These are phyloP conservation scores for Plasmodium malariae DNA, from an alignment of 169 alveolate genomes.

Conservation along the genomic window DNA sequence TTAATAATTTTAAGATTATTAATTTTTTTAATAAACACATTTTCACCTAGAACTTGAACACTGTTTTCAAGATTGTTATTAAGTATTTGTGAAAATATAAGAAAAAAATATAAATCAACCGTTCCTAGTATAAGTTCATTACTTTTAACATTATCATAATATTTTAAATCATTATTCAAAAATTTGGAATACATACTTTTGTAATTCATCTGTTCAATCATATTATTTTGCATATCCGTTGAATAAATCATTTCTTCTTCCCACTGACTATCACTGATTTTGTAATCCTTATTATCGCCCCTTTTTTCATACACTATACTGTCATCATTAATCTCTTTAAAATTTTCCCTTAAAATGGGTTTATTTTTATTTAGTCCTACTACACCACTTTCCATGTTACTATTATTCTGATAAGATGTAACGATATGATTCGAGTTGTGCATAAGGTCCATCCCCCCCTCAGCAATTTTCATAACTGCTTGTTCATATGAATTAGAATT, in stretches of 20 bases:
- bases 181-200: slow-evolving; percentile 17
- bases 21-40: slow-evolving; percentile 48
- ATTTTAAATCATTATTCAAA: slow-evolving; percentile 21
- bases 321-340: too few relatives aligned
- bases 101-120: slow-evolving; percentile 53
- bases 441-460: too few relatives aligned
- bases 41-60: slow-evolving; percentile 63
- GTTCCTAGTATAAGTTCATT: slow-evolving; percentile 31
- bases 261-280: neutral
- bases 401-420: too few relatives aligned
- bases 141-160: slow-evolving; percentile 40
- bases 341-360: too few relatives aligned
- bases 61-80: slow-evolving; percentile 62
- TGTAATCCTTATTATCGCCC: too few relatives aligned
- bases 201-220: slow-evolving; percentile 18
- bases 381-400: too few relatives aligned
- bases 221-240: neutral
- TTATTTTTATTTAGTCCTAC: too few relatives aligned
- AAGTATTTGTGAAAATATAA: slow-evolving; percentile 59
- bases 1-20: slow-evolving; percentile 63
- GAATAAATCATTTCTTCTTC: neutral
- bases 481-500: too few relatives aligned
- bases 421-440: too few relatives aligned
- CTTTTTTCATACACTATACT: too few relatives aligned
- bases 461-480: too few relatives aligned